Conservation (phyloP, 805 yeast genomes). For the Starmerella lactis-condensi region DNA sequence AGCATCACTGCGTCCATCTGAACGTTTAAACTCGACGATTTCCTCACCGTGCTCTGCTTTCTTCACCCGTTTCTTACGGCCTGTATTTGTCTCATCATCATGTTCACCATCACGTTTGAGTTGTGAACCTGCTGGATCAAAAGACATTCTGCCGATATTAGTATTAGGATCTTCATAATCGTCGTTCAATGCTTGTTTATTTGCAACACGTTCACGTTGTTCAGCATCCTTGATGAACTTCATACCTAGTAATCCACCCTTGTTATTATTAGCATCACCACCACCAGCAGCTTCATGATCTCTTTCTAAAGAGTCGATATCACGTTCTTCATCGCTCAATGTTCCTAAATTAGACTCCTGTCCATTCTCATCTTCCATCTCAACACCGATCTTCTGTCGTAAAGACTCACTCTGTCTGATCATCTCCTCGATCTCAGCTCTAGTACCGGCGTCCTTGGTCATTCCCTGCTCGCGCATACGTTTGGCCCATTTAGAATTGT, state of each 20-base stretch:
- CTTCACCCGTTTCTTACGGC: not conserved
- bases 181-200: slow-evolving; percentile 29
- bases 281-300: slow-evolving; percentile 23
- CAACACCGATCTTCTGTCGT: slow-evolving; percentile 52
- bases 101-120: slow-evolving; percentile 15
- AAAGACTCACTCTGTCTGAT: slow-evolving; percentile 67
- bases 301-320: slow-evolving; percentile 22
- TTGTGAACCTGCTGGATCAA: slow-evolving; percentile 12
- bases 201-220: slow-evolving; percentile 41
- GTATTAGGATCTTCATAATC: slow-evolving; percentile 24
- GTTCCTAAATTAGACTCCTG: slow-evolving; percentile 24
- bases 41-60: slow-evolving; percentile 7
- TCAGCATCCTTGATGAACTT: slow-evolving; percentile 90
- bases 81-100: slow-evolving; percentile 5
- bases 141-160: slow-evolving; percentile 35
- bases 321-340: slow-evolving; percentile 28
- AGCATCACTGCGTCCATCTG: too few relatives aligned
- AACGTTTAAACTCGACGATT: slow-evolving; percentile 3
- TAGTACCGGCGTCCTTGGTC: slow-evolving; percentile 63
- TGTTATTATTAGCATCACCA: slow-evolving; percentile 20
- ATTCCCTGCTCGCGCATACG: slow-evolving; percentile 78
- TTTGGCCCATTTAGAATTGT: slow-evolving; percentile 77
- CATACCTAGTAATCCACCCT: slow-evolving; percentile 85
- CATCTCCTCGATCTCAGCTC: slow-evolving; percentile 91
- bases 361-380: slow-evolving; percentile 31